Evolutionary conservation across 805 yeast species (phyloP).

Genomic region (Schwanniomyces yamadae): DNA sequence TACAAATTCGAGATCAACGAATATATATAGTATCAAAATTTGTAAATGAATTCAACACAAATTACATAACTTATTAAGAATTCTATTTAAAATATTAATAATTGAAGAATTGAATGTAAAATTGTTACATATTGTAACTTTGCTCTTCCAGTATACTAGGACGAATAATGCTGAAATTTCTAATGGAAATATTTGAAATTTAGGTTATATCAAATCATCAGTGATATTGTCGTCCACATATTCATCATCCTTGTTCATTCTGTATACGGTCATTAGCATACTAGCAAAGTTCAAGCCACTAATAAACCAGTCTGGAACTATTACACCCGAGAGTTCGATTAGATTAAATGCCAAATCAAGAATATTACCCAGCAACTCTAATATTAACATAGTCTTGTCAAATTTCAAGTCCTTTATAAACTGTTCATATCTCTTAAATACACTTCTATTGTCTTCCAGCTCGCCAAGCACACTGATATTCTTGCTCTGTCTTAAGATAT

Average conservation of each 20-base stretch:
- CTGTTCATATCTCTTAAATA: constrained; percentile 37
- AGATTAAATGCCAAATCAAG: constrained; percentile 40
- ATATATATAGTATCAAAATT: too few relatives aligned
- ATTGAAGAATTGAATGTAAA: neutral
- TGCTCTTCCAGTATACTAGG: too few relatives aligned
- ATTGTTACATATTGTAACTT: neutral
- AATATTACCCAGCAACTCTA: constrained; percentile 43
- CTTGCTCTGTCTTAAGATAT: constrained; percentile 24
- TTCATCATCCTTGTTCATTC: constrained; percentile 50
- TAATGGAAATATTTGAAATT: neutral
- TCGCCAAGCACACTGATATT: constrained; percentile 20
- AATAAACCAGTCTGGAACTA: constrained; percentile 44
- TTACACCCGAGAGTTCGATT: constrained; percentile 35
- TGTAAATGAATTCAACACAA: neutral
- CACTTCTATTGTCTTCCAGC: constrained; percentile 16
- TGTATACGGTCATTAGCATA: constrained; percentile 47
- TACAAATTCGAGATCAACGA: neutral
- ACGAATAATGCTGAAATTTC: too few relatives aligned
- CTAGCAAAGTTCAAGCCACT: constrained; percentile 38
- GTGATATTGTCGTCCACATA: constrained; percentile 43
- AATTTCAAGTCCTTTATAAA: constrained; percentile 41
- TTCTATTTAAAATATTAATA: neutral
- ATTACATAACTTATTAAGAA: neutral
- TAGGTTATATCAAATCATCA: constrained; percentile 30
- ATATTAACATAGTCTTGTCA: constrained; percentile 40